Conservation (phyloP, 306 rosid species). For the Cicer yamashitae region DNA sequence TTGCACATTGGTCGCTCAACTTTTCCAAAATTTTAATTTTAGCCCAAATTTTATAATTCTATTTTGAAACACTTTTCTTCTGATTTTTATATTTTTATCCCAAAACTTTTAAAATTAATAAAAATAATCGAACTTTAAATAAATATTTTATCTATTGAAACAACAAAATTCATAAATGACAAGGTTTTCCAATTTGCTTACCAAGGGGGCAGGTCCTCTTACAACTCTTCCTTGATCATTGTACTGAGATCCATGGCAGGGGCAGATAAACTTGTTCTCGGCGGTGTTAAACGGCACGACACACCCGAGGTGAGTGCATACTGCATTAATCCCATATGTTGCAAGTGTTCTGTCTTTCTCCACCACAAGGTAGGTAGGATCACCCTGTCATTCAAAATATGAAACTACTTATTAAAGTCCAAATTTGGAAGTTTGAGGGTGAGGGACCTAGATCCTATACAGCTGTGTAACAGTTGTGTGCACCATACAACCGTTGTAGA, state of each 20-base stretch:
- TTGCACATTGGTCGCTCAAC: too few relatives aligned
- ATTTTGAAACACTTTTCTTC: too few relatives aligned
- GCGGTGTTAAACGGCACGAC: constrained; percentile 91
- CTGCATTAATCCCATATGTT: constrained; percentile 89
- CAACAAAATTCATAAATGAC: neutral
- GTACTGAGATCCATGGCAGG: constrained; percentile 99
- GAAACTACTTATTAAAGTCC: neutral
- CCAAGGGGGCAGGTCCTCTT: constrained; percentile 99
- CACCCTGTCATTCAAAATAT: constrained; percentile 63
- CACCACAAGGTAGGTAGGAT: constrained; percentile 95
- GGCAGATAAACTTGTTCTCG: constrained; percentile 92
- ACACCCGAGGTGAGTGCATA: constrained; percentile 98
- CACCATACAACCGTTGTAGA: too few relatives aligned
- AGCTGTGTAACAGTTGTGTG: too few relatives aligned
- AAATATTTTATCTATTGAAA: too few relatives aligned
- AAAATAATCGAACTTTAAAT: too few relatives aligned
- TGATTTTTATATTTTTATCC: too few relatives aligned
- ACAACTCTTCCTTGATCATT: constrained; percentile 91
- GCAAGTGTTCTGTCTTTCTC: constrained; percentile 87
- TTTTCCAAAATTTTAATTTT: too few relatives aligned
- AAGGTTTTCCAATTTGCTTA: constrained; percentile 48
- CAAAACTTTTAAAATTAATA: too few relatives aligned
- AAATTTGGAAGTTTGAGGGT: neutral
- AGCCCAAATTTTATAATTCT: too few relatives aligned
- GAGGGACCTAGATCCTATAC: too few relatives aligned